These are phyloP conservation scores for Taphrina flavorubra DNA, from an alignment of 1,139 yeast genomes.

Conservation along the genomic window DNA sequence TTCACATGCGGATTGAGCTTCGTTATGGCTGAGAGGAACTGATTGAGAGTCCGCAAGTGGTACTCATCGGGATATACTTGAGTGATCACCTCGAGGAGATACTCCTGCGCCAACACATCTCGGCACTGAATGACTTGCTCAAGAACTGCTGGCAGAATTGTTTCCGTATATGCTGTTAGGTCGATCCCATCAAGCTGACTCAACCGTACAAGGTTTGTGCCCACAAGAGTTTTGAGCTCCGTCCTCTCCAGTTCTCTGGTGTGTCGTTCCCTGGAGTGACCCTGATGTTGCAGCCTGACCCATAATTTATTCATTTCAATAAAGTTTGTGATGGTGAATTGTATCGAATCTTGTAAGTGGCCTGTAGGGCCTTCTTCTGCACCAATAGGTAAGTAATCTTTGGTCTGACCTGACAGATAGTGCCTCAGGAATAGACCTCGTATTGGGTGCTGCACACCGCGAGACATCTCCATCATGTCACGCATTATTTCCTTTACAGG, in stretches of 20 bases:
- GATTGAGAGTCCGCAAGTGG: conserved; percentile 75
- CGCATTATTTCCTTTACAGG: conserved; percentile 87
- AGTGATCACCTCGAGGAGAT: conserved; percentile 82
- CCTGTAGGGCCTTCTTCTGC: conserved; percentile 51
- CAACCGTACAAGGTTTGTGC: conserved; percentile 85
- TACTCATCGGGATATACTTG: conserved; percentile 95
- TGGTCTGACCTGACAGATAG: conserved; percentile 82
- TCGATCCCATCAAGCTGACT: conserved; percentile 85
- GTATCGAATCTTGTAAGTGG: conserved; percentile 68
- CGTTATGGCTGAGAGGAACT: conserved; percentile 68
- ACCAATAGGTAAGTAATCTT: conserved; percentile 66
- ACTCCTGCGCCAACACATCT: conserved; percentile 90
- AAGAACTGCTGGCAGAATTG: conserved; percentile 76
- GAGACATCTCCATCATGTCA: conserved; percentile 97
- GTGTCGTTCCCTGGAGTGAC: conserved; percentile 82
- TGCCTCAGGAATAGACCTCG: conserved; percentile 84
- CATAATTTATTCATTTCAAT: conserved; percentile 97
- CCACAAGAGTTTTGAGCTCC: conserved; percentile 88
- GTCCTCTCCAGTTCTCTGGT: conserved; percentile 79
- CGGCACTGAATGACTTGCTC: conserved; percentile 93
- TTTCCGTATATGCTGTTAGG: conserved; percentile 62
- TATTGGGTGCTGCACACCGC: conserved; percentile 97
- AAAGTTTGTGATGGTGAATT: conserved; percentile 80
- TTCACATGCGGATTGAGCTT: conserved; percentile 72
- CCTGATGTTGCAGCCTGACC: conserved; percentile 96